Percentiles rank a stretch among this genome's conserved stretches.
Evolutionary conservation across 306 rosid species (phyloP).

Genomic region (Leucaena leucocephala): DNA sequence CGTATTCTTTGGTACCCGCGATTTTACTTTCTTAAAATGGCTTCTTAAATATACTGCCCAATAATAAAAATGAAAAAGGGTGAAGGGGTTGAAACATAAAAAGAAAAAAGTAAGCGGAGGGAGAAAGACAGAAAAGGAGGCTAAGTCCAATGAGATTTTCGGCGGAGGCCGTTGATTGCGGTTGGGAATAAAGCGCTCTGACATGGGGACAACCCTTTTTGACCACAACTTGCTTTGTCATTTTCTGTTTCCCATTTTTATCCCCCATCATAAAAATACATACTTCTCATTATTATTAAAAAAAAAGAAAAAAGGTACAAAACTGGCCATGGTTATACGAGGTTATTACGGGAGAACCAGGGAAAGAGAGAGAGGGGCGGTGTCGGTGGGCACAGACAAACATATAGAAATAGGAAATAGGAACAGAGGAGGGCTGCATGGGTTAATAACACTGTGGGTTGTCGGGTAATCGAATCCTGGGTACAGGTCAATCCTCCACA

Average conservation of each 20-base stretch:
- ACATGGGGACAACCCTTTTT: slow-evolving; percentile 53
- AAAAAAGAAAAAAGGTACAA: background rate
- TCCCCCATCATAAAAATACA: too few relatives aligned
- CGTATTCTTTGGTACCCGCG: background rate
- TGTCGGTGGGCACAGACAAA: slow-evolving; percentile 54
- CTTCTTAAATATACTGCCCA: background rate
- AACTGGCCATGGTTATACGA: background rate
- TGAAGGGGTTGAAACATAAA: background rate
- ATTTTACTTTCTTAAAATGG: background rate
- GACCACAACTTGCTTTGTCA: slow-evolving; percentile 52
- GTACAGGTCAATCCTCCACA: slow-evolving; percentile 42
- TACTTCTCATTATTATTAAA: background rate
- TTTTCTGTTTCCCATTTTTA: slow-evolving; percentile 18
- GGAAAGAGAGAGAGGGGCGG: background rate
- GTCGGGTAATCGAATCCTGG: slow-evolving; percentile 55
- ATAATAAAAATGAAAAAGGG: background rate
- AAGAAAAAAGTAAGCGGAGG: background rate
- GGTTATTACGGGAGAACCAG: background rate
- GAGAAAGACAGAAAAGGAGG: background rate
- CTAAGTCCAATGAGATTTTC: slow-evolving; percentile 35
- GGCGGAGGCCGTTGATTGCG: slow-evolving; percentile 98
- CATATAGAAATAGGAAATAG: background rate
- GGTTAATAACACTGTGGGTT: slow-evolving; percentile 46
- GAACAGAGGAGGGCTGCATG: slow-evolving; percentile 27
- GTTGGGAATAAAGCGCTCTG: slow-evolving; percentile 85